Conservation (phyloP, 345 rosid species). For the Brassica cretica region DNA sequence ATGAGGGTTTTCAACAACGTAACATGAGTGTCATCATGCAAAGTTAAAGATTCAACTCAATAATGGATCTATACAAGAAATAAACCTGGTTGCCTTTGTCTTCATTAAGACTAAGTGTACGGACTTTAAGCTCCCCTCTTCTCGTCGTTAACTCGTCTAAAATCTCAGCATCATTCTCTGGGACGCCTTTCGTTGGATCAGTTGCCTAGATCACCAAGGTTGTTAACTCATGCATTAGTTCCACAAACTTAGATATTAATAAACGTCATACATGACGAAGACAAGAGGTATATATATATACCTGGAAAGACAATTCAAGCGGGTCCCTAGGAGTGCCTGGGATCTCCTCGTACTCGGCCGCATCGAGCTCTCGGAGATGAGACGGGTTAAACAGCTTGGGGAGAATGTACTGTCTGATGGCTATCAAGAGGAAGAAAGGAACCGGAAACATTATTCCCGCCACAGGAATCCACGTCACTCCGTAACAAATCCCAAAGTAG, state of each 20-base stretch:
- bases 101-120: conserved; percentile 46
- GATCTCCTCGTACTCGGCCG: conserved; percentile 80
- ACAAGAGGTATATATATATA: background rate
- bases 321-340: conserved; percentile 47
- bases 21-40: conserved; percentile 1
- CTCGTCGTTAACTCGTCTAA: conserved; percentile 75
- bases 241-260: background rate
- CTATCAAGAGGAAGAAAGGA: conserved; percentile 76
- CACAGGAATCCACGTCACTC: conserved; percentile 82
- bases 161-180: conserved; percentile 49
- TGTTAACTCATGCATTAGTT: background rate
- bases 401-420: conserved; percentile 66
- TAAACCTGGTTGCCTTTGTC: conserved; percentile 39
- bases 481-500: conserved; percentile 68
- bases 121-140: conserved; percentile 74
- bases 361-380: conserved; percentile 69
- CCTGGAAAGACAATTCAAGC: conserved; percentile 34
- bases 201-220: background rate
- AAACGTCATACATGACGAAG: background rate
- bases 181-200: conserved; percentile 10
- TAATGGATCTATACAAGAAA: background rate
- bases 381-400: conserved; percentile 56
- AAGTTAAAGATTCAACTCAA: conserved; percentile 1
- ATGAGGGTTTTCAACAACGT: background rate
- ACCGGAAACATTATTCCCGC: conserved; percentile 84